Percentiles rank a stretch among this genome's conserved stretches.
These are phyloP conservation scores for Microcyclospora pomicola DNA, from an alignment of 2,329 filamentous ascomycete genomes.

Conservation along the genomic window DNA sequence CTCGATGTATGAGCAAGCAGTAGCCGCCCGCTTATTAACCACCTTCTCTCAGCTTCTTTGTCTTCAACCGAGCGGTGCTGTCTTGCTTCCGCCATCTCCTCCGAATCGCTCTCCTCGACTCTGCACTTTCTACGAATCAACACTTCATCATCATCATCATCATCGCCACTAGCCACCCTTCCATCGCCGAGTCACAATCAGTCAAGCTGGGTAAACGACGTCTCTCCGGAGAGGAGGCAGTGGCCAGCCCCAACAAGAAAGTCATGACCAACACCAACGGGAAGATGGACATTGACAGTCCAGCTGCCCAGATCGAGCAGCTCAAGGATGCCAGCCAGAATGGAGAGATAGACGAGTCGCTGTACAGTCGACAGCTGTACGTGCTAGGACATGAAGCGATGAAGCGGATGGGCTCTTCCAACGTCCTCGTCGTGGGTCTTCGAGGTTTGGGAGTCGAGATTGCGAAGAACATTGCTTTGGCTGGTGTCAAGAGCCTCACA, in stretches of 20 bases:
- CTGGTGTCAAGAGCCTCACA: constrained; percentile 93
- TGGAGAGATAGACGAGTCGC: constrained; percentile 53
- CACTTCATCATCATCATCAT: too few species aligned
- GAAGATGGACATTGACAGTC: constrained; percentile 50
- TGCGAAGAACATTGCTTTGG: constrained; percentile 95
- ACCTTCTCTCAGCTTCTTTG: too few species aligned
- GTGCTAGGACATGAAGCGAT: constrained; percentile 71
- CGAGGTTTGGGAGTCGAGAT: constrained; percentile 95
- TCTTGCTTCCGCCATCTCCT: too few species aligned
- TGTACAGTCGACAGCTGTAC: constrained; percentile 56
- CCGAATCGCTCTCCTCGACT: too few species aligned
- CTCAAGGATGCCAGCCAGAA: constrained; percentile 37
- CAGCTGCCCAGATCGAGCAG: constrained; percentile 44
- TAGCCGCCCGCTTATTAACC: too few species aligned
- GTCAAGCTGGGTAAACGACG: constrained; percentile 39
- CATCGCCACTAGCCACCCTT: too few species aligned
- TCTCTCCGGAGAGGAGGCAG: constrained; percentile 34
- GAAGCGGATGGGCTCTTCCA: constrained; percentile 97
- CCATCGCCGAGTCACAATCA: neutral
- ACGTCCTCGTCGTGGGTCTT: constrained; percentile 80
- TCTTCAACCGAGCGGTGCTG: too few species aligned
- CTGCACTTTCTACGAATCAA: too few species aligned
- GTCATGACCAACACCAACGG: constrained; percentile 12
- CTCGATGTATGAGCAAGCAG: too few species aligned
- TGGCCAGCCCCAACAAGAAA: constrained; percentile 34